Conservation (phyloP, 2,329 filamentous ascomycete species). For the Achaetomium macrosporum region DNA sequence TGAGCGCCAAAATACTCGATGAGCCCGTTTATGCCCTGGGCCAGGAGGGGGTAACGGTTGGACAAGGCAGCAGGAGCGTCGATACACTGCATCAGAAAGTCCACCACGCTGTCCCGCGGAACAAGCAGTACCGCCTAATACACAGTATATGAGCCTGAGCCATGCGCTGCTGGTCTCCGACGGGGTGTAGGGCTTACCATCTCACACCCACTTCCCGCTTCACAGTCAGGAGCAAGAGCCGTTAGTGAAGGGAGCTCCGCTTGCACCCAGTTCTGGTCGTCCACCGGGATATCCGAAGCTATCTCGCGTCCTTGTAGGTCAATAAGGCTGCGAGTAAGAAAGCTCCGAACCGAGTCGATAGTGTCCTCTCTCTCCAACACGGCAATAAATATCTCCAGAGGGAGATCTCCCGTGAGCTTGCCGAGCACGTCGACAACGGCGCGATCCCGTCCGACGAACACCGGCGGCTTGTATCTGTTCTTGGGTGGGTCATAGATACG, state of each 20-base stretch:
- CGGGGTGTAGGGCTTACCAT: not conserved
- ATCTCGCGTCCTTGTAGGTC: conserved; percentile 5
- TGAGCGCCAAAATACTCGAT: conserved; percentile 4
- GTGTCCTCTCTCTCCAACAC: conserved; percentile 9
- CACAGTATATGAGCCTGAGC: not conserved
- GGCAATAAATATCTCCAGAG: conserved; percentile 12
- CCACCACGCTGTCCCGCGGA: conserved; percentile 16
- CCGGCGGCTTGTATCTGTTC: not conserved
- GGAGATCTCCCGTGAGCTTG: not conserved
- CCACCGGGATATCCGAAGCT: conserved; percentile 4
- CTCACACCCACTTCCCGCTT: conserved; percentile 3
- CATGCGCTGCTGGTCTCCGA: too few species aligned
- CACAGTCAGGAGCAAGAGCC: not conserved
- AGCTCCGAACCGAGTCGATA: not conserved
- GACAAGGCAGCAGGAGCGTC: not conserved
- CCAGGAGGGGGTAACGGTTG: not conserved
- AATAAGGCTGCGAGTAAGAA: conserved; percentile 4
- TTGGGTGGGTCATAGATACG: not conserved
- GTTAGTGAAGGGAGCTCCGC: not conserved
- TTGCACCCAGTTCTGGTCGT: conserved; percentile 8
- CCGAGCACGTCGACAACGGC: conserved; percentile 3
- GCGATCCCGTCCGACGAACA: conserved; percentile 1
- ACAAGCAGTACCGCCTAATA: conserved; percentile 14
- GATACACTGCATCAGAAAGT: conserved; percentile 10
- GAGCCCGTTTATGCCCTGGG: not conserved